Conservation (phyloP, 257 asterid genomes). For the Asclepias syriaca region DNA sequence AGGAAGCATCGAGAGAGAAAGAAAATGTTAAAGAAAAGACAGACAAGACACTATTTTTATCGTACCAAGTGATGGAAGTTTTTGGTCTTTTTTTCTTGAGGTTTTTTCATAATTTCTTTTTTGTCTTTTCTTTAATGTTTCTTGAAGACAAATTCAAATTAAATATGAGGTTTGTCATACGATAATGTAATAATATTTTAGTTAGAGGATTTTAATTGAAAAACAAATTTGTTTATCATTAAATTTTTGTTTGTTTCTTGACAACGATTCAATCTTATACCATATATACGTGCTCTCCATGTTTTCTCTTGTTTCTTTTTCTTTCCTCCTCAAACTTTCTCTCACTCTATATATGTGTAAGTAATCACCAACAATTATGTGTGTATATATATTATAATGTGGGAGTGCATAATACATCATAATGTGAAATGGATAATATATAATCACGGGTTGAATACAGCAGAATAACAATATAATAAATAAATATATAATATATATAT, state of each 20-base stretch:
- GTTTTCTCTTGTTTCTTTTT: background rate
- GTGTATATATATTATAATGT: background rate
- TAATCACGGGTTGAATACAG: background rate
- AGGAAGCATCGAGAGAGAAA: no score
- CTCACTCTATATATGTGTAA: no score
- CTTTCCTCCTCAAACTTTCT: background rate
- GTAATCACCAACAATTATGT: background rate
- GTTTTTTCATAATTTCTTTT: no score
- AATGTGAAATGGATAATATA: background rate
- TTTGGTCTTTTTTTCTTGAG: no score
- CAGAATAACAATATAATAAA: slow-evolving; percentile 6
- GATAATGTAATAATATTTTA: no score
- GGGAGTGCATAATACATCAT: background rate
- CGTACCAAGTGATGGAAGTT: slow-evolving; percentile 5
- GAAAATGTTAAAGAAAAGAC: no score
- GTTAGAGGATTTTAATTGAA: background rate
- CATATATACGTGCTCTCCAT: no score
- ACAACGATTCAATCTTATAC: no score
- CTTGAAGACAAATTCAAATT: background rate
- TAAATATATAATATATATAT: no score
- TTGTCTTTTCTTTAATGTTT: background rate
- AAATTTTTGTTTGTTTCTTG: no score
- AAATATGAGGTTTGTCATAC: background rate
- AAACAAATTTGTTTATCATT: no score
- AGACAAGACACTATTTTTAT: background rate